Conservation (phyloP, 1,284 basidiomycete genomes). For the Pseudozyma pruni region DNA sequence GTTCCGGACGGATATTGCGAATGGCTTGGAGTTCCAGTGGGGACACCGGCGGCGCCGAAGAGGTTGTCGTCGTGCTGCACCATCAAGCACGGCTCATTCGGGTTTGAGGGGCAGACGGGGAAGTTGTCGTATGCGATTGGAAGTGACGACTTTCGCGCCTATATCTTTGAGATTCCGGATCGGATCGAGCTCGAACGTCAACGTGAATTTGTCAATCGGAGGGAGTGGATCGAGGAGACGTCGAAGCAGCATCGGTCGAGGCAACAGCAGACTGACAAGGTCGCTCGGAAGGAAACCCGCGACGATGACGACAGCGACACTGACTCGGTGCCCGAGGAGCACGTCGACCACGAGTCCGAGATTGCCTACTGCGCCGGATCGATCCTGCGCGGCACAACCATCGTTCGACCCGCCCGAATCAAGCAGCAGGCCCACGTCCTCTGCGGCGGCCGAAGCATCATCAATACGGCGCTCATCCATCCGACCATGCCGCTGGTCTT, state of each 20-base stretch:
- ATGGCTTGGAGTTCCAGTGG: background rate
- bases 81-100: slow-evolving; percentile 44
- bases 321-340: slow-evolving; percentile 6
- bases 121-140: slow-evolving; percentile 33
- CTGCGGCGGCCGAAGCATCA: slow-evolving; percentile 28
- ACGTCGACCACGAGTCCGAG: slow-evolving; percentile 21
- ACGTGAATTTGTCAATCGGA: slow-evolving; percentile 23
- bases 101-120: slow-evolving; percentile 22
- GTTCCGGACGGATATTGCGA: background rate
- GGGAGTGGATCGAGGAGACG: slow-evolving; percentile 14
- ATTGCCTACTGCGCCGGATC: slow-evolving; percentile 20
- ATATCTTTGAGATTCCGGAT: slow-evolving; percentile 29
- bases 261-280: background rate
- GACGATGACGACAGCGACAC: slow-evolving; percentile 5
- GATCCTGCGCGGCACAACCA: slow-evolving; percentile 9
- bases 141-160: slow-evolving; percentile 42
- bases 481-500: slow-evolving; percentile 29
- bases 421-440: slow-evolving; percentile 17
- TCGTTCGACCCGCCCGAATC: slow-evolving; percentile 31
- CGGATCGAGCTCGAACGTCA: slow-evolving; percentile 10
- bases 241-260: slow-evolving; percentile 5
- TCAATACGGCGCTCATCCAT: slow-evolving; percentile 39
- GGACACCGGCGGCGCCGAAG: slow-evolving; percentile 20
- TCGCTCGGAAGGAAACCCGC: background rate
- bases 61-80: slow-evolving; percentile 33